Evolutionary conservation across 139 green algal genomes (phyloP).

Genomic region (Pleodorina starrii): DNA sequence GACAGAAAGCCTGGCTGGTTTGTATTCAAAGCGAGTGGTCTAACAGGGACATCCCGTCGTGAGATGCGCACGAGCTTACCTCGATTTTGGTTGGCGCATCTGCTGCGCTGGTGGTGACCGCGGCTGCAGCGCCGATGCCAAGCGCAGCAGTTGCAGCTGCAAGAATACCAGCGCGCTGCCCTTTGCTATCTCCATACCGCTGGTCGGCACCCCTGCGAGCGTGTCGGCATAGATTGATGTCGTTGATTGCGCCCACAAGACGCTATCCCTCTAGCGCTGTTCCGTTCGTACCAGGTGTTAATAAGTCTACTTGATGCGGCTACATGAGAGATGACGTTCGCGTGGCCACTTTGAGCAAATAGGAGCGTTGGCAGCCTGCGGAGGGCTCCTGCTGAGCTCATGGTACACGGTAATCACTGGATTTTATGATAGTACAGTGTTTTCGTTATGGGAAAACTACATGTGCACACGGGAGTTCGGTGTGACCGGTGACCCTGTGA

Average conservation of each 20-base stretch:
- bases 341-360: background rate
- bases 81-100: slow-evolving; percentile 16
- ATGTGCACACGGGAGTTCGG: too few species aligned
- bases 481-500: too few species aligned
- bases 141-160: background rate
- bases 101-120: background rate
- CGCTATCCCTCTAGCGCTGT: background rate
- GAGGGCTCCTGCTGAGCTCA: slow-evolving; percentile 22
- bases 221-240: slow-evolving; percentile 12
- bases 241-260: background rate
- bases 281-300: background rate
- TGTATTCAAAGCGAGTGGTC: too few species aligned
- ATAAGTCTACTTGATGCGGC: background rate
- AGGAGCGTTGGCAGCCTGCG: background rate
- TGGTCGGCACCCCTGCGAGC: background rate
- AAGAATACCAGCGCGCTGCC: background rate
- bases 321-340: background rate
- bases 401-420: too few species aligned
- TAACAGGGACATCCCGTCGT: too few species aligned
- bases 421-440: too few species aligned
- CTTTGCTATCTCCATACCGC: background rate
- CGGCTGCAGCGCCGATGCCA: background rate
- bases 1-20: too few species aligned
- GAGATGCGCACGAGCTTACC: too few species aligned
- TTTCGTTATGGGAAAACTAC: too few species aligned